Evolutionary conservation across 305 asterid genomes (phyloP), one percentile per base, ranked within the genome.

Genomic region (Striga hermonthica): DNA sequence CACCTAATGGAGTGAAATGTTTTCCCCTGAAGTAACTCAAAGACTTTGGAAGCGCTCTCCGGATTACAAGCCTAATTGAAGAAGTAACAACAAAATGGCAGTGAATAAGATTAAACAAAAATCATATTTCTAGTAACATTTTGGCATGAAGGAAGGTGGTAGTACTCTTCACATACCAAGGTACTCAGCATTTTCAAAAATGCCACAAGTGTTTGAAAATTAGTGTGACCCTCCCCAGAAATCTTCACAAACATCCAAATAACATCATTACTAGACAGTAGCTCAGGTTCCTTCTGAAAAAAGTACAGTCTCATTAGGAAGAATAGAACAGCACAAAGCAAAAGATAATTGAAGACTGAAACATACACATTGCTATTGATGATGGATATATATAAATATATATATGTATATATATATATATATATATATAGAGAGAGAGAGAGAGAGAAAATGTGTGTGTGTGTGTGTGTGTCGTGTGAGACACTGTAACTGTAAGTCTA

Each of bases 231-330:
- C 84, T 93, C 97, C 39, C 99, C 99, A 64, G 97, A 85, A 73
- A 93, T 90, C 86, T 86, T 90, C 80, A 90, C 96, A 75, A 93
- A 93, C 35, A 95, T 90, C 99, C 99, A 93, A 72, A 93, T 70
- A 53, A 83, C 96, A 78, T 93, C 97, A 80, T 93, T 90, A 62
- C 95, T 90, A 49, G 87, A 79, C 76, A 90, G 79, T 75, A 90
- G 82, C 79, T 93, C 97, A 40, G 97, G 99, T 78, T 83, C 95
- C 75, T 82, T 86, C 99, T 93, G 83, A 69, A 74, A 65, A 79
- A 76, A 69, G 65, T 45, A 68, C 55, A 35, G n/a, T n/a, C 75
- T 57, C 43, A 64, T 62, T 52, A 60, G 56, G 10, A 14, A 58
- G 40, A 50, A 6, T 60, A 61, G 15, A 59, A 57, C 9, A 56